Percentiles rank a stretch among this genome's conserved stretches.
Conservation (phyloP, 169 alveolate genomes). For the Babesia caballi region DNA sequence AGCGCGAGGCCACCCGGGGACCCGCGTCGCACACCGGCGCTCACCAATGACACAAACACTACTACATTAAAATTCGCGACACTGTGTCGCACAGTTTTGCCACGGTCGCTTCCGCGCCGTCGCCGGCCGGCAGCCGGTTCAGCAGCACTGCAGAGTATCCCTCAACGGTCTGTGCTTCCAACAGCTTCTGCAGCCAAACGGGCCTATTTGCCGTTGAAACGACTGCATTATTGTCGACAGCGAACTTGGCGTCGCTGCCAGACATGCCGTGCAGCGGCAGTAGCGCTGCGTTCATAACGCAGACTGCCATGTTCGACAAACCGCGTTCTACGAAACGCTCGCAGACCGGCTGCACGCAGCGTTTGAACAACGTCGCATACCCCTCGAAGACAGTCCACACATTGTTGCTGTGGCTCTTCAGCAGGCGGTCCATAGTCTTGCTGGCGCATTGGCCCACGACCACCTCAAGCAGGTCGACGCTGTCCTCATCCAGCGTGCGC, state of each 20-base stretch:
- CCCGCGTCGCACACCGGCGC: too few species aligned
- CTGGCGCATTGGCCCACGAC: background rate
- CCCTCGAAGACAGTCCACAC: background rate
- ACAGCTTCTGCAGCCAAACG: conserved; percentile 10
- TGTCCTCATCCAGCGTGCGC: background rate
- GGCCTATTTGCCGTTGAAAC: background rate
- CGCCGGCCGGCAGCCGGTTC: conserved; percentile 14
- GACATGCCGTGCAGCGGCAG: background rate
- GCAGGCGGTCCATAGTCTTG: background rate
- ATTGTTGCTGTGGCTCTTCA: conserved; percentile 18
- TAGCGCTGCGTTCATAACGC: background rate
- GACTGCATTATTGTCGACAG: background rate
- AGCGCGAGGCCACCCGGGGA: too few species aligned
- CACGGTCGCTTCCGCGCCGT: background rate
- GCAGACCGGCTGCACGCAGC: background rate
- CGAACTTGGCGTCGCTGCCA: background rate
- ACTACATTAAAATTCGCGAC: conserved; percentile 14
- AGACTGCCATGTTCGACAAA: conserved; percentile 1
- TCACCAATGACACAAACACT: too few species aligned
- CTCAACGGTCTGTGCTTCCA: background rate
- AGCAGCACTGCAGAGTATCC: background rate
- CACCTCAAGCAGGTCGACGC: background rate
- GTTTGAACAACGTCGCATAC: background rate
- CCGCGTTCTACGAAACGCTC: background rate
- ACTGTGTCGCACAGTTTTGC: background rate